A percentile compares a stretch with the other conserved stretches of the same genome.
These are phyloP conservation scores for Prunus davidiana DNA, from an alignment of 306 rosid species.

Conservation along the genomic window DNA sequence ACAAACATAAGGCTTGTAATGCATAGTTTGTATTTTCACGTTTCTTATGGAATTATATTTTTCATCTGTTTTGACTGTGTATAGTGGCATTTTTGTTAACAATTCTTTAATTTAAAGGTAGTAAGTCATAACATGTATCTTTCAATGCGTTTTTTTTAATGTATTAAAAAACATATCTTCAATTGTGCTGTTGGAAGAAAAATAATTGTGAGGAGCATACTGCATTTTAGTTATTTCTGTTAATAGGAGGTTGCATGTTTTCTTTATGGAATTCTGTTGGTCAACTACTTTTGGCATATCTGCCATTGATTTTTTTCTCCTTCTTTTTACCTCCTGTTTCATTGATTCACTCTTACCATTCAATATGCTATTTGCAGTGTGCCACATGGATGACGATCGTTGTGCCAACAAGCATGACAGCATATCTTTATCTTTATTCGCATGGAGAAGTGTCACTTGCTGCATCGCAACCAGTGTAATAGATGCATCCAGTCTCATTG, in stretches of 20 bases:
- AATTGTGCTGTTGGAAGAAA: not conserved
- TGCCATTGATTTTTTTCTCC: not conserved
- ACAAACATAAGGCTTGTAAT: not conserved
- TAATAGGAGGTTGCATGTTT: not conserved
- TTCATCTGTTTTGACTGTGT: not conserved
- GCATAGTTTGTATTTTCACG: not conserved
- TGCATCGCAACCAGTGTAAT: constrained; percentile 99
- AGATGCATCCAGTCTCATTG: constrained; percentile 73
- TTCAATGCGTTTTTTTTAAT: not conserved
- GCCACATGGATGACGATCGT: constrained; percentile 97
- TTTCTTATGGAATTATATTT: not conserved
- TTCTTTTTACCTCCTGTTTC: not conserved
- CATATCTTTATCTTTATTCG: constrained; percentile 93
- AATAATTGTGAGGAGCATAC: not conserved
- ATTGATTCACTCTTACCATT: constrained; percentile 1
- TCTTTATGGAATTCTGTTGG: not conserved
- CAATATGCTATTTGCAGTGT: constrained; percentile 58
- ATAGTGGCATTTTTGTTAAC: not conserved
- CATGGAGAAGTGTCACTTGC: constrained; percentile 95
- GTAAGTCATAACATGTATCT: not conserved
- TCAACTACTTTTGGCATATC: not conserved
- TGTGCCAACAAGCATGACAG: constrained; percentile 95
- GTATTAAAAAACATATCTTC: not conserved
- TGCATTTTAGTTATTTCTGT: not conserved
- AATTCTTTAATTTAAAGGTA: not conserved